Evolutionary conservation across 202 grass and related monocot species (phyloP).

Genomic region (Sporobolus alterniflorus): DNA sequence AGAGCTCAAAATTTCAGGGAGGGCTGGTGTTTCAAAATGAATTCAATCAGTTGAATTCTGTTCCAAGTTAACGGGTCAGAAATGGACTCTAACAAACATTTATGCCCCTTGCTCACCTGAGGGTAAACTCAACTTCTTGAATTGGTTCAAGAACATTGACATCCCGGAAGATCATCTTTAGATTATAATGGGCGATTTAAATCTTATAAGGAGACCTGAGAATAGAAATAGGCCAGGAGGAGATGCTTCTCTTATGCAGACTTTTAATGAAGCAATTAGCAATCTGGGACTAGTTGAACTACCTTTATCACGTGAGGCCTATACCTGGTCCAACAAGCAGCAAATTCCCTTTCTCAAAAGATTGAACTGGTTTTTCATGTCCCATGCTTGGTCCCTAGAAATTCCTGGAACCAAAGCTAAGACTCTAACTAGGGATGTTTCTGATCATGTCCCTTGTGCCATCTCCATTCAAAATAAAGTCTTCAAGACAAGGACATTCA

Average conservation of each 20-base stretch:
- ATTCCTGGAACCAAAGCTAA: not conserved
- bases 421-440: not conserved
- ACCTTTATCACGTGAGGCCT: not conserved
- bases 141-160: no score
- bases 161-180: no score
- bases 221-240: not conserved
- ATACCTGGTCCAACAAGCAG: not conserved
- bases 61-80: no score
- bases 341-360: not conserved
- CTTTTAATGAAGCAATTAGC: not conserved
- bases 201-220: not conserved
- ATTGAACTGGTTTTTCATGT: not conserved
- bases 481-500: not conserved
- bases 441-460: not conserved
- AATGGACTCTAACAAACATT: no score
- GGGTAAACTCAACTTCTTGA: no score
- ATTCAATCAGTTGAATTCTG: no score
- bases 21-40: no score
- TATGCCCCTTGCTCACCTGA: no score
- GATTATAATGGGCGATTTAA: not conserved
- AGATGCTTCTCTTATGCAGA: not conserved
- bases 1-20: no score
- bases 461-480: no score
- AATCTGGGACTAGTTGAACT: not conserved
- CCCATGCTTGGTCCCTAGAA: no score